A percentile compares a stretch with the other conserved stretches of the same genome.
These are phyloP conservation scores for Ophiostoma australiae DNA, from an alignment of 2,329 filamentous ascomycete genomes.

Conservation along the genomic window DNA sequence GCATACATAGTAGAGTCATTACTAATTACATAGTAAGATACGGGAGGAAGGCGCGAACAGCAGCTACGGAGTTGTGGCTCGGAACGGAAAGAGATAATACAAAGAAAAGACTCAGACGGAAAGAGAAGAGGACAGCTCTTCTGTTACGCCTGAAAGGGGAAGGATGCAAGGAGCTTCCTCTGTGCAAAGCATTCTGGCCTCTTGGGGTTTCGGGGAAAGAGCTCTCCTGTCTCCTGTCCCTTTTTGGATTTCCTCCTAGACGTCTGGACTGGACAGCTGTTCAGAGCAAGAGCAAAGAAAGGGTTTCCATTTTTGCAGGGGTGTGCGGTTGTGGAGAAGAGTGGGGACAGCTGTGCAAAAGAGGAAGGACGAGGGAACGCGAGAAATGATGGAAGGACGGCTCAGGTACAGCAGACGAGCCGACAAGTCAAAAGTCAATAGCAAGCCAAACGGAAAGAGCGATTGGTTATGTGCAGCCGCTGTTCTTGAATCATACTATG, in stretches of 20 bases:
- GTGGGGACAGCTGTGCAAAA: neutral
- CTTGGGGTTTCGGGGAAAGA: constrained; percentile 9
- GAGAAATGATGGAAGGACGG: neutral
- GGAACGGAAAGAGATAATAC: neutral
- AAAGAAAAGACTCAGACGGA: neutral
- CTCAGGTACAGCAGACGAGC: neutral
- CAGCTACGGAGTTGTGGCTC: neutral
- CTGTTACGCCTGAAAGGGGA: neutral
- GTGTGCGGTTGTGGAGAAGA: neutral
- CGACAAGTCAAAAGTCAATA: no score
- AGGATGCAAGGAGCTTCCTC: neutral
- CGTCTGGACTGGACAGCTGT: constrained; percentile 13
- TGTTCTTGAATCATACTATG: no score
- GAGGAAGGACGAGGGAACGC: neutral
- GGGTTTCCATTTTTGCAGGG: neutral
- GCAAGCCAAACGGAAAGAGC: neutral
- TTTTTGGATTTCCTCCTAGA: neutral
- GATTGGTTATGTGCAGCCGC: no score
- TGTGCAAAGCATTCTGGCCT: neutral
- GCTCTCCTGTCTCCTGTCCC: constrained; percentile 6
- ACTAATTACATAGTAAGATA: neutral
- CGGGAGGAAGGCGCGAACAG: neutral
- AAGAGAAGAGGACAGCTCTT: constrained; percentile 8
- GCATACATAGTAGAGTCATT: no score
- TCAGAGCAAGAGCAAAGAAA: neutral